Evolutionary conservation across 352 stramenopile species (phyloP), one percentile per base, ranked within the genome.

Genomic region (Pythium sukuiense): DNA sequence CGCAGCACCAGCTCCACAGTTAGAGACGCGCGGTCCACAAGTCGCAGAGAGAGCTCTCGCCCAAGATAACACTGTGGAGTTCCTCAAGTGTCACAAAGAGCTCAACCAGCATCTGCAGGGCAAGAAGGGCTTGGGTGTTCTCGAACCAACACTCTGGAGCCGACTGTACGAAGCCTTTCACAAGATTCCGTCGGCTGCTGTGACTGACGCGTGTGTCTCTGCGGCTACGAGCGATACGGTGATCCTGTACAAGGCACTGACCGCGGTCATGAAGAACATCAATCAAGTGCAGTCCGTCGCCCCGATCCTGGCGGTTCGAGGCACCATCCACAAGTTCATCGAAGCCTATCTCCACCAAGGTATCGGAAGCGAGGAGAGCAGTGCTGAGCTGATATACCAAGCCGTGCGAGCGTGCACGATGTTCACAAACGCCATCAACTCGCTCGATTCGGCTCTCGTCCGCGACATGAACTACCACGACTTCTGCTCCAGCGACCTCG

Each of bases 321-420:
- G 16, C 30, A 63, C 26, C 46, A 70, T 55, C 18, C 76, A 76
- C 55, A 61, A 55, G 12, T 69, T 76, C n/a, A 39, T 77, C 6
- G 55, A 63, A n/a, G 29, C 20, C 1, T 59, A 59, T 55, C 14
- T 69, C 3, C 50, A 45, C 3, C 60, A 52, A 27, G 46, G 55
- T 12, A 48, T 50, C 6, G 24, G 13, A 1, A 41, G 12, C 2
- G 14, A 62, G 13, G 46, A 27, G 0, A 24, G 5, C 0, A 57
- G 59, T 0, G 76, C 67, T 26, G 75, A 88, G 20, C 55, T 87
- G 0, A 41, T 87, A 2, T 90, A 87, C 52, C 84, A 88, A 33
- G 54, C 56, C 29, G 74, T 92, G 14, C 80, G 85, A 27, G 81
- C 71, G 41, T 90, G 81, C 20, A 91, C 85, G 65, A 77, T 89